phyloP scores from a whole-genome alignment of 495 filamentous ascomycete species.

The Penicillium lagena region DNA sequence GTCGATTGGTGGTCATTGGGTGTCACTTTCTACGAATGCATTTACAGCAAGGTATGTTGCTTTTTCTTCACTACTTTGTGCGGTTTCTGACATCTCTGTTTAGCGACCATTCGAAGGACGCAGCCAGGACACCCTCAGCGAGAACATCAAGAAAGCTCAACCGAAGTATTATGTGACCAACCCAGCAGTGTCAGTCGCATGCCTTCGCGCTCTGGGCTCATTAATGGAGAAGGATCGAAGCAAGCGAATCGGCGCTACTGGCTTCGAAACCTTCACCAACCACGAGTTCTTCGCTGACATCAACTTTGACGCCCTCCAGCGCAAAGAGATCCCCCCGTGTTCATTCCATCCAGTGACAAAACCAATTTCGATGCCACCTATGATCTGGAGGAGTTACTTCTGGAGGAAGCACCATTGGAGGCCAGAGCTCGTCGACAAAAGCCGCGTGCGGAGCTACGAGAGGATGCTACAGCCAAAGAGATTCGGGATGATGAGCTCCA shows the following conservation, averaged over 20 bases:
- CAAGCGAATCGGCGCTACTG: conserved; percentile 70
- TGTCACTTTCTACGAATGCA: conserved; percentile 96
- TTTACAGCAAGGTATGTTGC: conserved; percentile 85
- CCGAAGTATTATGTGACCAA: conserved; percentile 85
- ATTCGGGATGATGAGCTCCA: conserved; percentile 92
- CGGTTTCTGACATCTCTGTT: conserved; percentile 19
- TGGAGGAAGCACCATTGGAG: conserved; percentile 94
- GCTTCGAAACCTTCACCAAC: conserved; percentile 73
- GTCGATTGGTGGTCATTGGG: conserved; percentile 99
- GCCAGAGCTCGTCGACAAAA: conserved; percentile 89
- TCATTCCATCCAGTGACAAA: conserved; percentile 90
- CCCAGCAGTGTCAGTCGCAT: conserved; percentile 78
- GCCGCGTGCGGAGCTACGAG: conserved; percentile 81
- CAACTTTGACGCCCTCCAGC: conserved; percentile 79
- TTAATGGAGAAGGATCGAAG: conserved; percentile 75
- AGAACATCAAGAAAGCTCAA: conserved; percentile 73
- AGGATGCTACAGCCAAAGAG: conserved; percentile 93
- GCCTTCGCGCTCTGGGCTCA: conserved; percentile 76
- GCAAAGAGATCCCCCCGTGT: conserved; percentile 90
- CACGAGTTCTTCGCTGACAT: conserved; percentile 84
- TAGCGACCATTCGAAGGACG: conserved; percentile 88
- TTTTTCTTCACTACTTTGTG: not conserved
- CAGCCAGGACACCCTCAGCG: conserved; percentile 71
- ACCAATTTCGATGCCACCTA: conserved; percentile 99
- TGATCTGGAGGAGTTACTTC: conserved; percentile 85